Percentiles rank a stretch among this genome's conserved stretches.
phyloP scores from a whole-genome alignment of 208 protist genomes.

The Leishmania aethiopica region DNA sequence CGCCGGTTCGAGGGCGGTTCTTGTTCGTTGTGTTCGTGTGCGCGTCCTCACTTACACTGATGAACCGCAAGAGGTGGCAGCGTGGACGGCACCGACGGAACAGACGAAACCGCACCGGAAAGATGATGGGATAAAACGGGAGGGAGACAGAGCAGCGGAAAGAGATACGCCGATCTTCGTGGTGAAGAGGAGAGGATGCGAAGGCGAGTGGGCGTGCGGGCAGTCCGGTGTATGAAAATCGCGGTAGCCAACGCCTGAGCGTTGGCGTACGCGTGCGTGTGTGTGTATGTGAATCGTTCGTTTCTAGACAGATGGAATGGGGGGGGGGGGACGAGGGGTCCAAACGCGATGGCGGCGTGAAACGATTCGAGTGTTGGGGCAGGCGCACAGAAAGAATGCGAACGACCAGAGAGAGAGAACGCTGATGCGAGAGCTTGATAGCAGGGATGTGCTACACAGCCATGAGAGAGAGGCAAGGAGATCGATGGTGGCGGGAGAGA shows the following conservation, averaged over 20 bases:
- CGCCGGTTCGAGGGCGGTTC: background rate
- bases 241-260: background rate
- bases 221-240: background rate
- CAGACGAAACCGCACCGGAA: background rate
- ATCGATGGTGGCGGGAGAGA: background rate
- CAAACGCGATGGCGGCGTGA: no score
- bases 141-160: constrained; percentile 3
- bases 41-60: background rate
- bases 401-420: background rate
- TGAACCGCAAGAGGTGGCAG: background rate
- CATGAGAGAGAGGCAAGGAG: background rate
- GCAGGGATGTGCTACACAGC: background rate
- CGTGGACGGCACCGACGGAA: background rate
- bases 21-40: background rate
- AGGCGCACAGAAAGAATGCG: background rate
- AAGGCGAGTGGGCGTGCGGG: background rate
- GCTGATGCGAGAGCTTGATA: background rate
- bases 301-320: background rate
- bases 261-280: background rate
- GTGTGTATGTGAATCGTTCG: background rate
- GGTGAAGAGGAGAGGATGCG: background rate
- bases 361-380: background rate
- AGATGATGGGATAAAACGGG: background rate
- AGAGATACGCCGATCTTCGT: background rate
- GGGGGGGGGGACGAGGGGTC: background rate